Base-by-base conservation (phyloP, 208 protist genomes). In the Trypanosoma mega region DNA sequence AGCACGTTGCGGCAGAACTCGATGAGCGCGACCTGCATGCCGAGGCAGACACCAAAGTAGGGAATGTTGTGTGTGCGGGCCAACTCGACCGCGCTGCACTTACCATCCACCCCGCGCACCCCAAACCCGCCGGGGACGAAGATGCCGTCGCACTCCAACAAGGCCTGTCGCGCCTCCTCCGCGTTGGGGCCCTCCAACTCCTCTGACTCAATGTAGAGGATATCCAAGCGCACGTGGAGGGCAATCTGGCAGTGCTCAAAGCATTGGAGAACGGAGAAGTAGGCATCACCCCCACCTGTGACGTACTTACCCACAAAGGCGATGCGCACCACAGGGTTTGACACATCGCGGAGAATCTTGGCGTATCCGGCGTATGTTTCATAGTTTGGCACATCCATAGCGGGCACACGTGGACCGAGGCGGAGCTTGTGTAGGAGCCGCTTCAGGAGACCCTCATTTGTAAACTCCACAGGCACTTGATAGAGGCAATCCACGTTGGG, bases 121-220 rank as follows among this genome's bases (percentile, higher is more conserved):
- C 98, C 98, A 81, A 99, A 99, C 31, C 99, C 98, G 56, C 98
- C 98, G 12, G 98, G 97, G 2, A 99, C 96, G 33, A 99, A 90
- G 39, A 99, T 93, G 59, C 98, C 98, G 63, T 98, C 84, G 51
- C 84, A 92, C 45, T 63, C 57, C n/a, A 93, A 63, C 33, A 94
- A 60, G 54, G 68, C 72, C 69, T 77, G 59, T 71, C 79, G 75
- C 8, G 80, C 83, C 68, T 93, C 79, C 54, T 80, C 76, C 4
- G 73, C 74, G 60, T 85, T 79, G 14, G 57, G 47, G 26, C 82
- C 87, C 59, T 89, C 90, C 14, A 94, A 73, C 51, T 83, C 79
- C 62, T 93, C 90, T 49, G 77, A 89, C 39, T 94, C 82, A 16
- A 99, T 80, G 88, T 97, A 99, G 26, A 97, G 63, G 26, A 99